These are phyloP conservation scores for Populus hybrid DNA, from an alignment of 441 rosid genomes.

Conservation along the genomic window DNA sequence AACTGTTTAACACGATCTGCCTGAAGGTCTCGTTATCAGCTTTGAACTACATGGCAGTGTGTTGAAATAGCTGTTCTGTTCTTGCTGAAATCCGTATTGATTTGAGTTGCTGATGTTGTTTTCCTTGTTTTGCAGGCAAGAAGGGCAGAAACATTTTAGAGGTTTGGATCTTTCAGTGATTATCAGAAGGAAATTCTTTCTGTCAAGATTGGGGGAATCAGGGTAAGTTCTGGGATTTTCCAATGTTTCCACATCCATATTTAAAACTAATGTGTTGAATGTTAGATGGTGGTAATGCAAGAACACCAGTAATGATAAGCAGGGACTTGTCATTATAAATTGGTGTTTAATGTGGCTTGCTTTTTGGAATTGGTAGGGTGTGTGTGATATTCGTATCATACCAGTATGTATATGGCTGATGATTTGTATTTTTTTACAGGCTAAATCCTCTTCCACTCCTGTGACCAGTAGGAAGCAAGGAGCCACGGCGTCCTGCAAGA, in stretches of 20 bases:
- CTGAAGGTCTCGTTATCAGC: neutral
- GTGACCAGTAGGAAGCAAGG: slow-evolving; percentile 29
- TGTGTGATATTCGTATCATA: neutral
- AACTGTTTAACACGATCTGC: neutral
- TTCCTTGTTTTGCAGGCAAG: slow-evolving; percentile 1
- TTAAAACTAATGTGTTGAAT: neutral
- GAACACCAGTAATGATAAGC: neutral
- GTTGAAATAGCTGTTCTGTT: neutral
- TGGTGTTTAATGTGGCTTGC: neutral
- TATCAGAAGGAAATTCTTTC: neutral
- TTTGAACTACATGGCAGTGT: neutral
- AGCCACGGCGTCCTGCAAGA: slow-evolving; percentile 29
- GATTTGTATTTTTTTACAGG: slow-evolving; percentile 20
- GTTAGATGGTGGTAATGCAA: neutral
- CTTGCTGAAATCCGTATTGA: neutral
- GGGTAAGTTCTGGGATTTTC: slow-evolving; percentile 21
- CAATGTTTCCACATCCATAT: neutral
- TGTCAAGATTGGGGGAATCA: slow-evolving; percentile 29
- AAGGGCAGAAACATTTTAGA: neutral
- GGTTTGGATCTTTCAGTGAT: neutral
- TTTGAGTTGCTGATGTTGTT: neutral
- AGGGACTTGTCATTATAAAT: neutral
- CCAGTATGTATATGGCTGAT: slow-evolving; percentile 13
- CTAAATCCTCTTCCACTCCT: slow-evolving; percentile 22
- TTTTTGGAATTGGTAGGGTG: neutral